Percentiles rank a stretch among this genome's conserved stretches.
Evolutionary conservation across 1,139 yeast genomes (phyloP).

Genomic region (Candida tetrigidarum): DNA sequence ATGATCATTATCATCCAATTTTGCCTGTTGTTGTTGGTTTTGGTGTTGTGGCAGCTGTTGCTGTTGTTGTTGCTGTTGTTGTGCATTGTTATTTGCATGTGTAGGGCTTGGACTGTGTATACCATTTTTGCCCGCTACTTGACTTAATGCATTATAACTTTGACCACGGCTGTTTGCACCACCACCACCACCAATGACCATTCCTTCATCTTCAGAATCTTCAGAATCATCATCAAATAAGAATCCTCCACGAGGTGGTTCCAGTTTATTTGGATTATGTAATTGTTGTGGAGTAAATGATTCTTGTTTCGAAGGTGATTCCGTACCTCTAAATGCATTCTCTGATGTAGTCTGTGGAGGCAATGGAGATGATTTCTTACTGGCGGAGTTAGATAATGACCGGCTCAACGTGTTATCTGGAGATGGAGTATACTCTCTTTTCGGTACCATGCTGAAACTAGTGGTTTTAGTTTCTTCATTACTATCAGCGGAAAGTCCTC

Average conservation of each 20-base stretch:
- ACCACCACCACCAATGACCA: slow-evolving; percentile 13
- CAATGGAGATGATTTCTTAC: slow-evolving; percentile 43
- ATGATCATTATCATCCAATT: slow-evolving; percentile 14
- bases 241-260: slow-evolving; percentile 22
- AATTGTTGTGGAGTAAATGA: slow-evolving; percentile 11
- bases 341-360: slow-evolving; percentile 53
- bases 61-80: slow-evolving; percentile 2
- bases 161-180: slow-evolving; percentile 12
- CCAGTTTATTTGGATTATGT: neutral
- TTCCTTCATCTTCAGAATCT: slow-evolving; percentile 33
- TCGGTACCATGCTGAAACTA: slow-evolving; percentile 1
- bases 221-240: slow-evolving; percentile 36
- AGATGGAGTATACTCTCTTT: slow-evolving; percentile 12
- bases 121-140: slow-evolving; percentile 54
- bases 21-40: no score
- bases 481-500: slow-evolving; percentile 17
- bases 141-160: slow-evolving; percentile 49
- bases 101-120: slow-evolving; percentile 36
- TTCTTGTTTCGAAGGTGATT: slow-evolving; percentile 22
- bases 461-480: slow-evolving; percentile 6
- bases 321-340: slow-evolving; percentile 34
- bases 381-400: slow-evolving; percentile 31
- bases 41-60: no score
- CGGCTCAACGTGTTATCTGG: slow-evolving; percentile 15
- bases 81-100: slow-evolving; percentile 1